Conservation (phyloP, 495 filamentous ascomycete genomes). For the Penicillium cinerascens region DNA sequence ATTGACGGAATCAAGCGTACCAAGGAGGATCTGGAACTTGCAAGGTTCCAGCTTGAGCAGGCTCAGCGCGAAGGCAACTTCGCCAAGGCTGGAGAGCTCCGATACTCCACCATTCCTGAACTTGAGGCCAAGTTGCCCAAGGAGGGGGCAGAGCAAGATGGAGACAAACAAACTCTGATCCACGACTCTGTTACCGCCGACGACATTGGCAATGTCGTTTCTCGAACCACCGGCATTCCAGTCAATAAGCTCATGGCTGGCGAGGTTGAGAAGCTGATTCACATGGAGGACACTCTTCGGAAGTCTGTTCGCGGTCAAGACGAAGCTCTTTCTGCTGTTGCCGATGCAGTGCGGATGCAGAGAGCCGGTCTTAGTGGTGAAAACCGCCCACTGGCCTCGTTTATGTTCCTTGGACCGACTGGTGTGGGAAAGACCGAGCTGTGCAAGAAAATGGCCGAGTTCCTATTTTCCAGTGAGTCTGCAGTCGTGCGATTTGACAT, state of each 20-base stretch:
- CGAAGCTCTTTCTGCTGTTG: slow-evolving; percentile 84
- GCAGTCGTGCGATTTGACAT: slow-evolving; percentile 95
- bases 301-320: slow-evolving; percentile 89
- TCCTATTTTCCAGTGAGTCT: slow-evolving; percentile 86
- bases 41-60: slow-evolving; percentile 77
- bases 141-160: slow-evolving; percentile 54
- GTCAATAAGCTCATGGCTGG: slow-evolving; percentile 86
- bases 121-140: slow-evolving; percentile 76
- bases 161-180: slow-evolving; percentile 57
- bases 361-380: slow-evolving; percentile 87
- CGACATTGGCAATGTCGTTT: slow-evolving; percentile 91
- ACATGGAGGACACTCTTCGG: slow-evolving; percentile 89
- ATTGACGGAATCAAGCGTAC: slow-evolving; percentile 81
- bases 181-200: slow-evolving; percentile 92
- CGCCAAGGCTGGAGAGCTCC: slow-evolving; percentile 77
- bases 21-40: slow-evolving; percentile 80
- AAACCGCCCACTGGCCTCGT: slow-evolving; percentile 85
- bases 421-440: slow-evolving; percentile 97
- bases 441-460: slow-evolving; percentile 91
- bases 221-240: slow-evolving; percentile 86
- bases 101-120: slow-evolving; percentile 79
- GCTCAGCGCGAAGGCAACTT: slow-evolving; percentile 92
- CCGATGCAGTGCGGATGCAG: slow-evolving; percentile 92
- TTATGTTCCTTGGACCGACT: slow-evolving; percentile 97
- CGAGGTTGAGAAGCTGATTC: slow-evolving; percentile 85